These are phyloP conservation scores for Lathyrus aphaca DNA, from an alignment of 306 rosid species.

Conservation along the genomic window DNA sequence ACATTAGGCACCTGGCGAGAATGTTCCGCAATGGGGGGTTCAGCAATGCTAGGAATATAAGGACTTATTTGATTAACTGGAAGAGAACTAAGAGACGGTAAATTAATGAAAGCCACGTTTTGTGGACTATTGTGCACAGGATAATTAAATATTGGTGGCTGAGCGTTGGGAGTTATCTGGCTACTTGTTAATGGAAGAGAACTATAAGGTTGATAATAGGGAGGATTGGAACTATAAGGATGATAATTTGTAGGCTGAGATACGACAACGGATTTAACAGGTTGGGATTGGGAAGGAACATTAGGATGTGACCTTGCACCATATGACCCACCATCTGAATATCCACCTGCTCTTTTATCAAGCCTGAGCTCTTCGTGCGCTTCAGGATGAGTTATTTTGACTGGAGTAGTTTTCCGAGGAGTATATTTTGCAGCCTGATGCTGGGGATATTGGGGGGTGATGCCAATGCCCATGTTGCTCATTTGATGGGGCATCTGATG, in stretches of 20 bases:
- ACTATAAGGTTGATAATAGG: slow-evolving; percentile 47
- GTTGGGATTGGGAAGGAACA: slow-evolving; percentile 67
- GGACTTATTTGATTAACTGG: slow-evolving; percentile 58
- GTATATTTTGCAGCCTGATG: too few species aligned
- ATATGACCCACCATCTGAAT: slow-evolving; percentile 66
- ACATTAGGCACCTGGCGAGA: slow-evolving; percentile 53
- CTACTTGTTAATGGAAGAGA: slow-evolving; percentile 66
- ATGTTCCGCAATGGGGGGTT: slow-evolving; percentile 52
- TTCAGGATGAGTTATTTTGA: slow-evolving; percentile 94
- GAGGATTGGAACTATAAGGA: slow-evolving; percentile 50
- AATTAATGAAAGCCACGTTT: slow-evolving; percentile 51
- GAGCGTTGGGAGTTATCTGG: slow-evolving; percentile 68
- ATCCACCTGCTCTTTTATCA: slow-evolving; percentile 69
- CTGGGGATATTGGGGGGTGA: slow-evolving; percentile 51
- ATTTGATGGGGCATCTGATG: slow-evolving; percentile 72
- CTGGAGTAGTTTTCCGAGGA: slow-evolving; percentile 69
- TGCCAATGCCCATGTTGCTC: slow-evolving; percentile 67
- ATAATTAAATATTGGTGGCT: slow-evolving; percentile 65
- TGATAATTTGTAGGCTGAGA: slow-evolving; percentile 60
- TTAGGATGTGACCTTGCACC: slow-evolving; percentile 63
- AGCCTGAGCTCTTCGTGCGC: slow-evolving; percentile 87
- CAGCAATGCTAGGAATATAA: slow-evolving; percentile 48
- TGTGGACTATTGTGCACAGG: slow-evolving; percentile 62
- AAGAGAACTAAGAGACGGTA: slow-evolving; percentile 44
- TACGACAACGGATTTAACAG: slow-evolving; percentile 55